phyloP scores from a whole-genome alignment of 2,329 filamentous ascomycete genomes.

The Penicillium sp. region DNA sequence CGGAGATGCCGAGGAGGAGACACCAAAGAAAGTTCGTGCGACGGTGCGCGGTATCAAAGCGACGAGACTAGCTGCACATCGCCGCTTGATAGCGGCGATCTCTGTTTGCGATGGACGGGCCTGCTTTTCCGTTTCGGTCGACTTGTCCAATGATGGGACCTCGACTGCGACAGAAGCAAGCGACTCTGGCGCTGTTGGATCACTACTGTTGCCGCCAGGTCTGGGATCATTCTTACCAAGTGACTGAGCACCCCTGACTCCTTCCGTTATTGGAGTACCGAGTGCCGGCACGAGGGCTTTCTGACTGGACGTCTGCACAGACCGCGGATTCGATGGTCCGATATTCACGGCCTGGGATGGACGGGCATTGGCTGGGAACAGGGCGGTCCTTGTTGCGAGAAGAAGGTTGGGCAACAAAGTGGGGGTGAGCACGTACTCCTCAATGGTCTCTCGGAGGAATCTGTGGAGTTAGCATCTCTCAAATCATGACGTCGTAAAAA shows the following conservation, averaged over 20 bases:
- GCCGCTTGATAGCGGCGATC: conserved; percentile 45
- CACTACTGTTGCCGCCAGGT: conserved; percentile 11
- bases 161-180: conserved; percentile 3
- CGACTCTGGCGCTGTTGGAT: conserved; percentile 3
- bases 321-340: conserved; percentile 23
- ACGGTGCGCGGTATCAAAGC: conserved; percentile 48
- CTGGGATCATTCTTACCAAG: conserved; percentile 9
- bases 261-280: conserved; percentile 18
- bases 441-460: conserved; percentile 49
- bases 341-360: conserved; percentile 54
- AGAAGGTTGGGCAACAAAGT: conserved; percentile 64
- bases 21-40: conserved; percentile 47
- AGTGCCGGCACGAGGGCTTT: conserved; percentile 30
- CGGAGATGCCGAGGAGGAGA: conserved; percentile 16
- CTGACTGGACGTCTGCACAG: conserved; percentile 24
- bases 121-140: conserved; percentile 16
- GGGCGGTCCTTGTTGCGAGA: conserved; percentile 66
- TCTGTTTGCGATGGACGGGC: conserved; percentile 29
- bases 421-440: conserved; percentile 66
- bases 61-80: conserved; percentile 47
- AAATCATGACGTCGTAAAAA: conserved; percentile 20
- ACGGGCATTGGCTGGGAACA: conserved; percentile 85
- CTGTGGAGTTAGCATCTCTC: conserved; percentile 33
- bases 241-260: conserved; percentile 4
- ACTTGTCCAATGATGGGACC: neutral